Percentiles rank a stretch among this genome's conserved stretches.
These are phyloP conservation scores for Hericium alpestre DNA, from an alignment of 768 basidiomycete genomes.

Conservation along the genomic window DNA sequence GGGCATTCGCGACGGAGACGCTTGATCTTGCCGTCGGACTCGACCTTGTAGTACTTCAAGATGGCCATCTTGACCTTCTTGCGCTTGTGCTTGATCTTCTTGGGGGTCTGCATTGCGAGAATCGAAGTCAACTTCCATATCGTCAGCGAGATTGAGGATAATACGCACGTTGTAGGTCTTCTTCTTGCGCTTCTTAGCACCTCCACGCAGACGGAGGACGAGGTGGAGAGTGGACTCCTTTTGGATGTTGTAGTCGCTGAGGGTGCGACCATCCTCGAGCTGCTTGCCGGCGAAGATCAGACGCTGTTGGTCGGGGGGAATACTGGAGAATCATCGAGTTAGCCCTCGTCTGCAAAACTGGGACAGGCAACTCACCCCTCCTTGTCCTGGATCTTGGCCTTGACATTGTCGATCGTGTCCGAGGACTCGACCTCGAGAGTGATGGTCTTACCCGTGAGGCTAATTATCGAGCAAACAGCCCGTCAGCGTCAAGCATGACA, in stretches of 20 bases:
- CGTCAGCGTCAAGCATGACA: slow-evolving; percentile 1
- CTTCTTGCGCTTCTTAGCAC: slow-evolving; percentile 99
- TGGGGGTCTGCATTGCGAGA: slow-evolving; percentile 62
- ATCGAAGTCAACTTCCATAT: not conserved
- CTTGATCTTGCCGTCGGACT: slow-evolving; percentile 99
- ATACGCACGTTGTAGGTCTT: slow-evolving; percentile 89
- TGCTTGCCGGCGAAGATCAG: slow-evolving; percentile 99
- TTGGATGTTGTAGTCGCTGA: slow-evolving; percentile 95
- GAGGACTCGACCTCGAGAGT: slow-evolving; percentile 97
- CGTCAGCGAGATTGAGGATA: not conserved
- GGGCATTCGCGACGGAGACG: slow-evolving; percentile 95
- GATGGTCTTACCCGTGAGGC: slow-evolving; percentile 98
- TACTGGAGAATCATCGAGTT: slow-evolving; percentile 32
- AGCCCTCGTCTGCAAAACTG: not conserved
- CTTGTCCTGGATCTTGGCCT: slow-evolving; percentile 96
- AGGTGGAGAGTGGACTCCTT: slow-evolving; percentile 98
- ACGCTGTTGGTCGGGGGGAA: slow-evolving; percentile 92
- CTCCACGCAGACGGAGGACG: slow-evolving; percentile 95
- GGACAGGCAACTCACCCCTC: slow-evolving; percentile 59
- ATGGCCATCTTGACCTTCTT: slow-evolving; percentile 99
- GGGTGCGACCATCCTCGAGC: slow-evolving; percentile 96
- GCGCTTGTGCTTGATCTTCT: slow-evolving; percentile 99
- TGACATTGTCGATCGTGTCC: slow-evolving; percentile 97
- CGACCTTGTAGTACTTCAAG: slow-evolving; percentile 90
- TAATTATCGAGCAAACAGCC: slow-evolving; percentile 20